Percentiles rank a stretch among this genome's conserved stretches.
Conservation (phyloP, 2,329 filamentous ascomycete species). For the Corinectria fuckeliana region DNA sequence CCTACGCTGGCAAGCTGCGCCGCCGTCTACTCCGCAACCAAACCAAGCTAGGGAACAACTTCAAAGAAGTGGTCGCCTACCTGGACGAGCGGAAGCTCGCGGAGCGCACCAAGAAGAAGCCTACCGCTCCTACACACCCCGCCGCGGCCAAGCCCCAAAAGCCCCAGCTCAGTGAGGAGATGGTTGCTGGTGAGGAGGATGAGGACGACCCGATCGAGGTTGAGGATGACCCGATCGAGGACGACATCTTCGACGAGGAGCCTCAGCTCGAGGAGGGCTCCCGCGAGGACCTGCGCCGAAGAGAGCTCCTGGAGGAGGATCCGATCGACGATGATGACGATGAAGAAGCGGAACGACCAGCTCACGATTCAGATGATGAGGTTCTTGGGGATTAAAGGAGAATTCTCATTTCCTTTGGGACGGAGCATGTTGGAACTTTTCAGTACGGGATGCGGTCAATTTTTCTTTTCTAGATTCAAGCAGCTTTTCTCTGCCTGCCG, state of each 20-base stretch:
- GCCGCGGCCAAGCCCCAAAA: slow-evolving; percentile 43
- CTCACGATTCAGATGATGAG: slow-evolving; percentile 52
- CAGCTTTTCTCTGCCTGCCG: slow-evolving; percentile 5
- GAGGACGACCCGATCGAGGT: slow-evolving; percentile 48
- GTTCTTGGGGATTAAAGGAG: slow-evolving; percentile 53
- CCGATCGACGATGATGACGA: slow-evolving; percentile 46
- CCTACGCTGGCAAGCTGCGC: slow-evolving; percentile 68
- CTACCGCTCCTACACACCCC: slow-evolving; percentile 32
- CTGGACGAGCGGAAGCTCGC: slow-evolving; percentile 73
- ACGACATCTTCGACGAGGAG: slow-evolving; percentile 55
- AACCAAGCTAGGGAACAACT: slow-evolving; percentile 80
- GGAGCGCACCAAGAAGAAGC: slow-evolving; percentile 51
- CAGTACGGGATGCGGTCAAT: slow-evolving; percentile 15
- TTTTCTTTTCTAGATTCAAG: slow-evolving; percentile 21
- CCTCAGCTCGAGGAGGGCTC: slow-evolving; percentile 65
- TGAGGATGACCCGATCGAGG: slow-evolving; percentile 41
- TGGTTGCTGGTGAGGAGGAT: slow-evolving; percentile 52
- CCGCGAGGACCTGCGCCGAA: slow-evolving; percentile 60
- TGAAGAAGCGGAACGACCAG: slow-evolving; percentile 38
- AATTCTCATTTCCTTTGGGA: background rate
- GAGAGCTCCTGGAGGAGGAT: slow-evolving; percentile 62
- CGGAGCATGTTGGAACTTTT: slow-evolving; percentile 20
- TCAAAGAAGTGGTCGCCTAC: slow-evolving; percentile 81
- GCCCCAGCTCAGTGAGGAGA: slow-evolving; percentile 50
- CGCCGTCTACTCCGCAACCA: slow-evolving; percentile 81